These are phyloP conservation scores for Aphanomyces euteiches DNA, from an alignment of 352 stramenopile genomes.

Conservation along the genomic window DNA sequence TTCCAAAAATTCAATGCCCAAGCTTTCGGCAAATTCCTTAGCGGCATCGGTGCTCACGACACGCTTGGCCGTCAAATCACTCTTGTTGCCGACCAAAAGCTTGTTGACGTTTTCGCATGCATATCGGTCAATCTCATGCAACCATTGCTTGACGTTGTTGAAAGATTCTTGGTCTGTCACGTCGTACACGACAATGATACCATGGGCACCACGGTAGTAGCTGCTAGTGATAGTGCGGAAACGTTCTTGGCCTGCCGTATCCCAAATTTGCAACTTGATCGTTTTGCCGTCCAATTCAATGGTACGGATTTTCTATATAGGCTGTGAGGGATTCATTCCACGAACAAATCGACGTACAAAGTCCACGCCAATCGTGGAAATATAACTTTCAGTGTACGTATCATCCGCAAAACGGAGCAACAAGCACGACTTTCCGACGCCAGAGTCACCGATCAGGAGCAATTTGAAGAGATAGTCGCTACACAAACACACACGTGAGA, in stretches of 20 bases:
- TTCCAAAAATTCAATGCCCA: conserved; percentile 98
- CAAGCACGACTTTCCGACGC: conserved; percentile 98
- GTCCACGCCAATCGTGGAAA: conserved; percentile 99
- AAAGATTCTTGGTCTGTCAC: conserved; percentile 99
- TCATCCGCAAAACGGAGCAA: conserved; percentile 99
- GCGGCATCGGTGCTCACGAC: conserved; percentile 95
- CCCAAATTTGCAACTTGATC: conserved; percentile 99
- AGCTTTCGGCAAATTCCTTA: conserved; percentile 95
- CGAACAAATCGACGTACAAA: conserved; percentile 86
- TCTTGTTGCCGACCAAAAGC: conserved; percentile 99
- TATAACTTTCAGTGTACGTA: conserved; percentile 99
- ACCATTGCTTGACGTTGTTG: conserved; percentile 99
- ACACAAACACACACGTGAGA: conserved; percentile 1
- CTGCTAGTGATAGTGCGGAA: conserved; percentile 99
- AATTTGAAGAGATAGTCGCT: conserved; percentile 99
- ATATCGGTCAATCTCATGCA: conserved; percentile 99
- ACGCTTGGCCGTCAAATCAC: conserved; percentile 95
- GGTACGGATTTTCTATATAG: conserved; percentile 96
- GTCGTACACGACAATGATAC: conserved; percentile 99
- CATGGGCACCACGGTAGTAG: conserved; percentile 98
- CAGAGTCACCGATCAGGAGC: conserved; percentile 96
- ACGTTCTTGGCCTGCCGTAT: conserved; percentile 99
- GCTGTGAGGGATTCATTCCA: conserved; percentile 10
- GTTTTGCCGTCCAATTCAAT: conserved; percentile 99
- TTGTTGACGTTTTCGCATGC: conserved; percentile 98